Evolutionary conservation across 1,284 basidiomycete species (phyloP).

Genomic region (Fomitopsis pinicola): DNA sequence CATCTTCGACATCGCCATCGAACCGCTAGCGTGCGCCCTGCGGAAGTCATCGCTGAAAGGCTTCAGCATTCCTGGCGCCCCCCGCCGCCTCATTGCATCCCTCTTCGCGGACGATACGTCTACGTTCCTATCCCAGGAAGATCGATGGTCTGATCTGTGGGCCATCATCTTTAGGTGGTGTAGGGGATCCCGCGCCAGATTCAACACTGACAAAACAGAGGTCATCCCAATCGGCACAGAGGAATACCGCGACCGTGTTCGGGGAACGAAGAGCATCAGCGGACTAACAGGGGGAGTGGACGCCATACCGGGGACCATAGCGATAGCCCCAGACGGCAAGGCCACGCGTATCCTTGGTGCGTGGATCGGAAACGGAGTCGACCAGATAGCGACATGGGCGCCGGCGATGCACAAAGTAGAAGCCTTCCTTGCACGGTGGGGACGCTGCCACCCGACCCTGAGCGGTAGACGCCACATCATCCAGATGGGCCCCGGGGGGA

Average conservation of each 20-base stretch:
- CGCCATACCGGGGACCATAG: slow-evolving; percentile 2
- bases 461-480: slow-evolving; percentile 16
- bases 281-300: not conserved
- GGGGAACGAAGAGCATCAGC: not conserved
- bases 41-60: slow-evolving; percentile 16
- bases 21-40: slow-evolving; percentile 22
- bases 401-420: slow-evolving; percentile 14
- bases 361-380: not conserved
- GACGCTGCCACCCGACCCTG: slow-evolving; percentile 10
- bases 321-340: slow-evolving; percentile 20
- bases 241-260: not conserved
- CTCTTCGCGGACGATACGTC: slow-evolving; percentile 6
- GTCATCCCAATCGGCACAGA: not conserved
- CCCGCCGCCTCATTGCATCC: not conserved
- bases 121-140: slow-evolving; percentile 1
- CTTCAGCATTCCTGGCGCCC: not conserved
- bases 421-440: slow-evolving; percentile 14
- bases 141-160: not conserved
- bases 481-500: slow-evolving; percentile 18
- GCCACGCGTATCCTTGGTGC: slow-evolving; percentile 23
- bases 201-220: slow-evolving; percentile 6
- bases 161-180: not conserved
- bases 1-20: slow-evolving; percentile 23
- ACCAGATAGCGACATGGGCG: slow-evolving; percentile 16
- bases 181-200: not conserved